Evolutionary conservation across 352 stramenopile species (phyloP), one percentile per base, ranked within the genome.

Genomic region (Pythium insidiosum): DNA sequence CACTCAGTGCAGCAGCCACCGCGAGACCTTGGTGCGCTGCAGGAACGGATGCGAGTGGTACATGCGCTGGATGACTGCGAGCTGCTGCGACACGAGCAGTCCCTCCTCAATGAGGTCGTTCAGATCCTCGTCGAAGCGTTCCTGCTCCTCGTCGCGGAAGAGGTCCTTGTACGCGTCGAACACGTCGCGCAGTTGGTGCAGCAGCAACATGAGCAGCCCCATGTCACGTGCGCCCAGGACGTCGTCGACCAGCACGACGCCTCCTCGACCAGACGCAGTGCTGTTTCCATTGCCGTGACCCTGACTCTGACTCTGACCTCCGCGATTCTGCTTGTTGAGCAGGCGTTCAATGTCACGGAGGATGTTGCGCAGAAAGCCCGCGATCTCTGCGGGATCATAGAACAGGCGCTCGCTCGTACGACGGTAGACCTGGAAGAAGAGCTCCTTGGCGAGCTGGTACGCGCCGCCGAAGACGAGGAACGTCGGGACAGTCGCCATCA

Each of bases 21-120:
- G 58, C n/a, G 62, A 31, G 18, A 58, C 36, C 47, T 80, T 81
- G 26, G 59, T 71, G 47, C 57, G 75, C 42, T 85, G 71, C 34
- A 92, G 56, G 48, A 92, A 88, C 52, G 77, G 73, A 40, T 92
- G 71, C 33, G 74, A 79, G 58, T 89, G 80, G 52, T 89, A 84
- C 80, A 92, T 92, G 56, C 80, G 80, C 62, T 89, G 76, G 57
- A 92, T 89, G 42, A 92, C 80, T 3, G 76, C 77, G 13, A 92
- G 62, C 43, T 89, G 80, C 60, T 92, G 79, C 21, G 76, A 73
- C 18, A 92, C 79, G 21, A 85, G 48, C 21, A 87, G 42, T 1
- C 76, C 74, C 37, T 92, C 74, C 24, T 70, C 76, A 47, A 92
- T 78, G 38, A 92, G 63, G 45, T 92, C 79, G 40, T 79, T 75